phyloP scores from a whole-genome alignment of 2,329 filamentous ascomycete species.

The Coniochaeta prunicola region DNA sequence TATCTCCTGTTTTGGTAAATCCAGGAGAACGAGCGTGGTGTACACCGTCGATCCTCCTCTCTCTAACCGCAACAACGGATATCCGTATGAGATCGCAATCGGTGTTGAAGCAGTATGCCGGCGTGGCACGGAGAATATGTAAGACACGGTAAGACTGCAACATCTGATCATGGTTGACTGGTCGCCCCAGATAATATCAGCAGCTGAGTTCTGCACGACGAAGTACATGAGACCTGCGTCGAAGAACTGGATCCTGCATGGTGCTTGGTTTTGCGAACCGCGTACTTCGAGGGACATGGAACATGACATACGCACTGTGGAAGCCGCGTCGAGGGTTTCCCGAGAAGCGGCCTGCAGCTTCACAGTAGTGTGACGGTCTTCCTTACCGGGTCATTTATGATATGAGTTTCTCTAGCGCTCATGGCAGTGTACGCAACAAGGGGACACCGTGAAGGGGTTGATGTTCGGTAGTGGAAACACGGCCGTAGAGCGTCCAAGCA shows the following conservation, averaged over 20 bases:
- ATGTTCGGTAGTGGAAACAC: not conserved
- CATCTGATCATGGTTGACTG: not conserved
- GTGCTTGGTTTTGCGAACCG: no score
- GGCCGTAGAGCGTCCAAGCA: not conserved
- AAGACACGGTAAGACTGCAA: constrained; percentile 1
- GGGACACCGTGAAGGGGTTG: not conserved
- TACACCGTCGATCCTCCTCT: not conserved
- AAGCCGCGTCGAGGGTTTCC: not conserved
- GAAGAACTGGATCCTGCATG: not conserved
- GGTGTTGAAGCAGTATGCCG: not conserved
- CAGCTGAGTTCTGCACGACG: not conserved
- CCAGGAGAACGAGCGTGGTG: not conserved
- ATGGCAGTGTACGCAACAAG: not conserved
- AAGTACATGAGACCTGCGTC: not conserved
- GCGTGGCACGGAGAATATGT: constrained; percentile 1
- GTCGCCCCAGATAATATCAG: not conserved
- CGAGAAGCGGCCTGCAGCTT: not conserved
- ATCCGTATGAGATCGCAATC: not conserved
- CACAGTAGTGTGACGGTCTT: not conserved
- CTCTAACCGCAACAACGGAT: not conserved
- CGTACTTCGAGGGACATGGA: not conserved
- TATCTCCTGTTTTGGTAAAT: not conserved
- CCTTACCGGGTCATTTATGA: not conserved
- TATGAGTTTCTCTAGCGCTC: no score
- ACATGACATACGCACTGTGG: not conserved